A percentile compares a stretch with the other conserved stretches of the same genome.
Evolutionary conservation across 2,329 filamentous ascomycete species (phyloP).

Genomic region (Alternaria novae-zelandiae): DNA sequence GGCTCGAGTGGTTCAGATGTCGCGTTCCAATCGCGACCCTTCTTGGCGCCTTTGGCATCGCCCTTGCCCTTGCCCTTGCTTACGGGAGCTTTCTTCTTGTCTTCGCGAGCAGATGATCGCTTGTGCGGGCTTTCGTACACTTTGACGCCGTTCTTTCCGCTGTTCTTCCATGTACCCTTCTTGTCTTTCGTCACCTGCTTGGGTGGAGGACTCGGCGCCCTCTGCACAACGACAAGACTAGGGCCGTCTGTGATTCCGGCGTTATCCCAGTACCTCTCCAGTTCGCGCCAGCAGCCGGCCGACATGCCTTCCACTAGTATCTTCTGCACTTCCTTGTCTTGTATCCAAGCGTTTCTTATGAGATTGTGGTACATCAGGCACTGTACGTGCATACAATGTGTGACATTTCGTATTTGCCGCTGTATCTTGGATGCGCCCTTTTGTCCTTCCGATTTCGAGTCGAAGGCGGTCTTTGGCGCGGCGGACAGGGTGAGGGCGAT

Average conservation of each 20-base stretch:
- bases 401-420: constrained; percentile 75
- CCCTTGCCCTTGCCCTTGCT: constrained; percentile 42
- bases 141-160: constrained; percentile 50
- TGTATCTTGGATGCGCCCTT: constrained; percentile 89
- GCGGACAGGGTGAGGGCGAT: constrained; percentile 72
- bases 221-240: constrained; percentile 69
- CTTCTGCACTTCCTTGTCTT: constrained; percentile 44
- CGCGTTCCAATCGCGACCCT: constrained; percentile 72
- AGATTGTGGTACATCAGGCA: constrained; percentile 89
- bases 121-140: constrained; percentile 33
- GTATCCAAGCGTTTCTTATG: constrained; percentile 56
- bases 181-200: constrained; percentile 55
- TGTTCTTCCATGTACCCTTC: constrained; percentile 48
- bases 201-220: constrained; percentile 67
- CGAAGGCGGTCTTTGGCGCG: constrained; percentile 31
- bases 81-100: constrained; percentile 13
- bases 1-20: constrained; percentile 73
- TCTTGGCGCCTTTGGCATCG: constrained; percentile 52
- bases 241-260: constrained; percentile 85
- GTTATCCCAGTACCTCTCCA: constrained; percentile 63
- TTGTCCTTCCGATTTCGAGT: constrained; percentile 63
- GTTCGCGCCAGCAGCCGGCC: constrained; percentile 43
- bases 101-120: constrained; percentile 8
- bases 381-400: constrained; percentile 89
- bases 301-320: constrained; percentile 38